Percentiles rank a stretch among this genome's conserved stretches.
Conservation (phyloP, 495 filamentous ascomycete genomes). For the Amphirosellinia nigrospora region DNA sequence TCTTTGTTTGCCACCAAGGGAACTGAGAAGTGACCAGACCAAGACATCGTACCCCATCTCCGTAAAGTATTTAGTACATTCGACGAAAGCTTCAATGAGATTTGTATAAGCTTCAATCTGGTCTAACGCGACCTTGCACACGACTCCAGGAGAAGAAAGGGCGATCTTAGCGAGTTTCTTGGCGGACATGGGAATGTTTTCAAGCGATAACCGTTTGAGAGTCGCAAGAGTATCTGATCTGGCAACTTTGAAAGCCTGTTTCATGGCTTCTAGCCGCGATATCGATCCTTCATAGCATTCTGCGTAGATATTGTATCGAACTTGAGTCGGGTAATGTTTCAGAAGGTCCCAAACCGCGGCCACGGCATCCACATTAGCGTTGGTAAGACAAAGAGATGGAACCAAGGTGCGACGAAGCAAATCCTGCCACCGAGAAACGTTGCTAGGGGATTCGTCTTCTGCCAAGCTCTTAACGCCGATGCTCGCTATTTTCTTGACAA, state of each 20-base stretch:
- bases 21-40: constrained; percentile 84
- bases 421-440: constrained; percentile 75
- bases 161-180: constrained; percentile 85
- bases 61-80: constrained; percentile 92
- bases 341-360: constrained; percentile 85
- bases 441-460: constrained; percentile 71
- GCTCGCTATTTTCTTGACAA: constrained; percentile 79
- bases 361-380: constrained; percentile 79
- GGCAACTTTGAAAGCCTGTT: constrained; percentile 75
- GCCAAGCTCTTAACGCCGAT: constrained; percentile 79
- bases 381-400: constrained; percentile 82
- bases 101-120: constrained; percentile 94
- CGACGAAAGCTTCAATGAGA: constrained; percentile 88
- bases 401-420: constrained; percentile 82
- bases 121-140: constrained; percentile 82
- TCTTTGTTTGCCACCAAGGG: constrained; percentile 74
- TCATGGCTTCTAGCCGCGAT: constrained; percentile 78
- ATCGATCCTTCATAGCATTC: constrained; percentile 86
- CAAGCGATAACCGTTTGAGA: constrained; percentile 83
- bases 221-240: constrained; percentile 78
- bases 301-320: constrained; percentile 87
- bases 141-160: constrained; percentile 84
- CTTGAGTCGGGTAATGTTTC: constrained; percentile 73
- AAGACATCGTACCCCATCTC: constrained; percentile 91
- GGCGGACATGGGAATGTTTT: constrained; percentile 84